Evolutionary conservation across 192 early-diverging fungal genomes (phyloP).

Genomic region (Physocladia obscura): DNA sequence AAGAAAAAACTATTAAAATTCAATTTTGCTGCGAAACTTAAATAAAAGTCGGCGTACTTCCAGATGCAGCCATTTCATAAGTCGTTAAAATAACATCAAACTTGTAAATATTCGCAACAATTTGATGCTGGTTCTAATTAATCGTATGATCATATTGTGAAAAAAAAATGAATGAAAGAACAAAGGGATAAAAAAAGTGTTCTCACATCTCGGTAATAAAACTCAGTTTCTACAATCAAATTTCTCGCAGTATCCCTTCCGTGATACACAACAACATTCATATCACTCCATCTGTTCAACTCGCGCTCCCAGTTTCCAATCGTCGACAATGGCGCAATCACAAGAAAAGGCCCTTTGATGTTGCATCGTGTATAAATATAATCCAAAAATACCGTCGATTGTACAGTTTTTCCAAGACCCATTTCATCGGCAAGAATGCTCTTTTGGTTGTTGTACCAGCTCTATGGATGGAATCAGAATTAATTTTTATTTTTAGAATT

Average conservation of each 20-base stretch:
- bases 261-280: conserved; percentile 75
- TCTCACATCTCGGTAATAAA: conserved; percentile 62
- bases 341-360: conserved; percentile 73
- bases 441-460: conserved; percentile 71
- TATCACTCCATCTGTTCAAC: conserved; percentile 71
- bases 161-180: background rate
- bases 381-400: conserved; percentile 75
- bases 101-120: conserved; percentile 47
- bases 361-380: conserved; percentile 63
- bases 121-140: conserved; percentile 14
- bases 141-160: background rate
- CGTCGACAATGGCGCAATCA: conserved; percentile 60
- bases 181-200: conserved; percentile 4
- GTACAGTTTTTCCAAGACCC: conserved; percentile 70
- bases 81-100: conserved; percentile 61
- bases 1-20: background rate
- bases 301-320: conserved; percentile 72
- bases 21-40: background rate
- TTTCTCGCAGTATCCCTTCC: conserved; percentile 69
- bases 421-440: conserved; percentile 48
- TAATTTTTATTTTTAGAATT: too few relatives aligned
- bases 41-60: conserved; percentile 27
- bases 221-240: conserved; percentile 80
- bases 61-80: conserved; percentile 63
- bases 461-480: conserved; percentile 1